Evolutionary conservation across 164 flowering plant genomes (phyloP), one percentile per base, ranked within the genome.

Genomic region (Nymphaea thermarum): DNA sequence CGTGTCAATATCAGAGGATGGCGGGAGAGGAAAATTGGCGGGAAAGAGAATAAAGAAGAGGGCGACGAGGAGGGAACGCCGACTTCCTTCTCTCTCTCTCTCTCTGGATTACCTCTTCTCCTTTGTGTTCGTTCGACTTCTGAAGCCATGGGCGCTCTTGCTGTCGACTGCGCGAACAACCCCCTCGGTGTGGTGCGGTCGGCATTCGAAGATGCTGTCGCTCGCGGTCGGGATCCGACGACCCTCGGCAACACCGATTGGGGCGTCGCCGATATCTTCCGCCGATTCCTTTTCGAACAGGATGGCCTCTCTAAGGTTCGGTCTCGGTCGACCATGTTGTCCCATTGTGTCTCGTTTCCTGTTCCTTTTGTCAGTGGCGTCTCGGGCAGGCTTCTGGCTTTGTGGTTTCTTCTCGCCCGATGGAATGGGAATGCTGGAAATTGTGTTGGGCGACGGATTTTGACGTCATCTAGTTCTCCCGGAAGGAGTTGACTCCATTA

Each of bases 141-240:
- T 8, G 76, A 69, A 69, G 65, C 53, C 16, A 91, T 94, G 99
- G 97, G 83, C 15, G 99, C 97, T 8, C 72, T 78, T 36, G 77
- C 79, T 44, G 88, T 84, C 77, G 99, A 94, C 79, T 86, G 83
- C 75, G 76, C 90, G 5, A 77, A 82, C 43, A 94, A 94, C 71
- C 99, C 99, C 3, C 82, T 88, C n/a, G 99, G 98, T 62, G 96
- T 92, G 65, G 96, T 94, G 6, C 82, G 99, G 65, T 71, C 73
- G 44, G 84, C 93, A 3, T 91, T 90, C 80, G 92, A 91, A 77
- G 85, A 84, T 75, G 87, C 87, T 41, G 65, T 81, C 18, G 75
- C 87, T 2, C 77, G 84, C 3, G 87, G 80, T 25, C 71, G 76
- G 43, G 82, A 84, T 60, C 89, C 87, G n/a, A 72, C 83, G 45